A percentile compares a stretch with the other conserved stretches of the same genome.
These are phyloP conservation scores for Neurospora sp. DNA, from an alignment of 495 filamentous ascomycete genomes.

Conservation along the genomic window DNA sequence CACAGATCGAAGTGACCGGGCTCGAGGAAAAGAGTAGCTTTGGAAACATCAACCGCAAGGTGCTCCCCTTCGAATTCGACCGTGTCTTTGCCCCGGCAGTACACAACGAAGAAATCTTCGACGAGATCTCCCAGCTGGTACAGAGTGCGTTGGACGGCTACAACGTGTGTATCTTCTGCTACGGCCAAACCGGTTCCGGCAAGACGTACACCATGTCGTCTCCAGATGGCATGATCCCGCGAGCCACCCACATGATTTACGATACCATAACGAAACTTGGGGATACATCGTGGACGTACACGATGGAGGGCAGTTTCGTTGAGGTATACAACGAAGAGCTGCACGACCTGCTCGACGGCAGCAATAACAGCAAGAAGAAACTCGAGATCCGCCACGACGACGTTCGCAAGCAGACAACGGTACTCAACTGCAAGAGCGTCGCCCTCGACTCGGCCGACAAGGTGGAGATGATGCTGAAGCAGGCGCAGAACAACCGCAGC, in stretches of 20 bases:
- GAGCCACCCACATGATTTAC: constrained; percentile 87
- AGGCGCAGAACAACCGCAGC: constrained; percentile 73
- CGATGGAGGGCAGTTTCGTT: constrained; percentile 91
- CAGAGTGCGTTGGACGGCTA: constrained; percentile 95
- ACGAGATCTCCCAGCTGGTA: constrained; percentile 93
- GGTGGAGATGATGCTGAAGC: constrained; percentile 67
- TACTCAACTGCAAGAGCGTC: constrained; percentile 76
- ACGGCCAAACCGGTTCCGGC: constrained; percentile 93
- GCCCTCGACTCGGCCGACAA: constrained; percentile 64
- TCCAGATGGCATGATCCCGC: constrained; percentile 88
- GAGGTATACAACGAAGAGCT: constrained; percentile 98
- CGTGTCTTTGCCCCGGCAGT: constrained; percentile 75
- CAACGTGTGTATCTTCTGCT: constrained; percentile 99
- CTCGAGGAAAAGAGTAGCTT: constrained; percentile 76
- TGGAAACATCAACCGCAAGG: constrained; percentile 64
- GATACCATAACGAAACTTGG: constrained; percentile 68
- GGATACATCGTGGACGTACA: constrained; percentile 90
- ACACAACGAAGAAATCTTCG: constrained; percentile 82
- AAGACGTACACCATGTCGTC: constrained; percentile 98
- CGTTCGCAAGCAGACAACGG: constrained; percentile 66
- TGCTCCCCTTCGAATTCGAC: constrained; percentile 82
- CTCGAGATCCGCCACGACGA: constrained; percentile 88
- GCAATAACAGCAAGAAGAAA: constrained; percentile 81
- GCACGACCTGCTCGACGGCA: constrained; percentile 80
- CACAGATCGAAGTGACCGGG: constrained; percentile 72